phyloP scores from a whole-genome alignment of 352 stramenopile species.

The Phytopythium sindhum region DNA sequence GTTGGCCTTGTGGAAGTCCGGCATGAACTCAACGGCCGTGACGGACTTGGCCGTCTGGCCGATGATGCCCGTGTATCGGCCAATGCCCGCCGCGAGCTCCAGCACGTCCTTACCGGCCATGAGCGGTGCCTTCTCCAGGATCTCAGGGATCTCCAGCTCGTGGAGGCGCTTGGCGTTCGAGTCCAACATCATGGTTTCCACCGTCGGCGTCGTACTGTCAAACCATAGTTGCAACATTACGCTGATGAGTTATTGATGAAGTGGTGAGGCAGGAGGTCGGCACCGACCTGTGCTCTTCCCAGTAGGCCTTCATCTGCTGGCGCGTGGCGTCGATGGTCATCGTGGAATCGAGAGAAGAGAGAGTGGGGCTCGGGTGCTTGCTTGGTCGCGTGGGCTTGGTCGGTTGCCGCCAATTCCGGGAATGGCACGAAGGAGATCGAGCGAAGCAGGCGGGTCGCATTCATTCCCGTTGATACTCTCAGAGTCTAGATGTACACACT shows the following conservation, averaged over 20 bases:
- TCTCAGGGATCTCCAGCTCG: conserved; percentile 74
- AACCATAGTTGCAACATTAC: conserved; percentile 7
- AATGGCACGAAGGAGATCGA: background rate
- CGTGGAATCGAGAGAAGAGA: too few species aligned
- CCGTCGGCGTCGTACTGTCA: conserved; percentile 31
- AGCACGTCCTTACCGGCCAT: conserved; percentile 64
- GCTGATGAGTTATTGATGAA: background rate
- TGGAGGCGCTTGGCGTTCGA: conserved; percentile 71
- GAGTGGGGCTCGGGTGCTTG: background rate
- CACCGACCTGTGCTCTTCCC: conserved; percentile 56
- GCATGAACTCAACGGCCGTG: conserved; percentile 74
- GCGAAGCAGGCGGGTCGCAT: background rate
- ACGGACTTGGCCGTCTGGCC: conserved; percentile 43
- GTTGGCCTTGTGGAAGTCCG: conserved; percentile 75
- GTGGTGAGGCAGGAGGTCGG: background rate
- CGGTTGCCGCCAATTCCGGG: conserved; percentile 1
- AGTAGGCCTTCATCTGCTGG: too few species aligned
- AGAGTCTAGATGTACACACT: background rate
- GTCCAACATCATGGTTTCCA: conserved; percentile 87
- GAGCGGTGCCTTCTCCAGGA: conserved; percentile 60
- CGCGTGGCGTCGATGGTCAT: too few species aligned
- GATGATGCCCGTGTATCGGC: conserved; percentile 63
- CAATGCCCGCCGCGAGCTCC: conserved; percentile 62
- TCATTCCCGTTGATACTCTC: too few species aligned
- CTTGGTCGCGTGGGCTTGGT: conserved; percentile 2